phyloP scores from a whole-genome alignment of 768 basidiomycete species.

The Jaapia argillacea region DNA sequence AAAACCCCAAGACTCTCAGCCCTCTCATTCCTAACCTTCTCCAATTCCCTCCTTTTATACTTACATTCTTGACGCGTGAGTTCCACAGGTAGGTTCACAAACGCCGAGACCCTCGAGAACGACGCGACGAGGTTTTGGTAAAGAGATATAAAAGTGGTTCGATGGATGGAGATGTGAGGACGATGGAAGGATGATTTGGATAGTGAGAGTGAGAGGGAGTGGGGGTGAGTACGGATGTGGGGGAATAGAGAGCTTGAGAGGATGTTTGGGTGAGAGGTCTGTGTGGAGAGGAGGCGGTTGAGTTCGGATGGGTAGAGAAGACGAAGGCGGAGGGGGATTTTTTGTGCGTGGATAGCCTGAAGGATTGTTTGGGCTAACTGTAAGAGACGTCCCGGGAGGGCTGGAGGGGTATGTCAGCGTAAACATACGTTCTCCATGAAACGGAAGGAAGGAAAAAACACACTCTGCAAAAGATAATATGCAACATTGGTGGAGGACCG shows the following conservation, averaged over 20 bases:
- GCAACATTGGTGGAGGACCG: conserved; percentile 45
- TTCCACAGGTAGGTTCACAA: conserved; percentile 42
- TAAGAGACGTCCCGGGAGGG: conserved; percentile 32
- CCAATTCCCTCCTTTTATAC: conserved; percentile 46
- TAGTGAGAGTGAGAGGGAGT: conserved; percentile 7
- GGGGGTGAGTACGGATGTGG: conserved; percentile 12
- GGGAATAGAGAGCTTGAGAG: conserved; percentile 12
- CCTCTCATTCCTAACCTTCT: conserved; percentile 54
- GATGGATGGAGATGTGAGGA: conserved; percentile 7
- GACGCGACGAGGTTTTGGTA: conserved; percentile 4
- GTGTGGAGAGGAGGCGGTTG: conserved; percentile 11
- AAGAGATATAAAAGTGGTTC: conserved; percentile 8
- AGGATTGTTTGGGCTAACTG: conserved; percentile 29
- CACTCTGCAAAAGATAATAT: conserved; percentile 74
- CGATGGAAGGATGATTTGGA: conserved; percentile 7
- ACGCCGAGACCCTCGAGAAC: conserved; percentile 11
- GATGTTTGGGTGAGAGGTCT: conserved; percentile 31
- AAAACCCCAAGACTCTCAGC: conserved; percentile 62
- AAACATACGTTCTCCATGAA: conserved; percentile 11
- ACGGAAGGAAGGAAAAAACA: conserved; percentile 17
- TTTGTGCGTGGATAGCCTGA: conserved; percentile 29
- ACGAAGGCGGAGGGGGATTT: conserved; percentile 33
- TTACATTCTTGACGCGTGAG: conserved; percentile 61
- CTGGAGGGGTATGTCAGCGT: conserved; percentile 18
- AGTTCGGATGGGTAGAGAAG: conserved; percentile 31